Evolutionary conservation across 495 filamentous ascomycete genomes (phyloP).

Genomic region (Neurospora africana): DNA sequence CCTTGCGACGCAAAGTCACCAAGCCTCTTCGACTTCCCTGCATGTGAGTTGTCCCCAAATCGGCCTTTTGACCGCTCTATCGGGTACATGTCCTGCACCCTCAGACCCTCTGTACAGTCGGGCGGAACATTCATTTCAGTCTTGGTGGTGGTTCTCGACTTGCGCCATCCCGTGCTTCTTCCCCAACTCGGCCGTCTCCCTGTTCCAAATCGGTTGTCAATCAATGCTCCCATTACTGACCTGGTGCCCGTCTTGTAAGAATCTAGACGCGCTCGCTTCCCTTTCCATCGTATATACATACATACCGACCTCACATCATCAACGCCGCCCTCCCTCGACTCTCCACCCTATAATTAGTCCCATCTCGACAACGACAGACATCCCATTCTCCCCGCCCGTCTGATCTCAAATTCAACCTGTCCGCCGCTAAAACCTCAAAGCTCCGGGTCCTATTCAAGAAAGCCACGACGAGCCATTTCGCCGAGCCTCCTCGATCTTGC

Average conservation of each 20-base stretch:
- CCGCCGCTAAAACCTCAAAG: background rate
- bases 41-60: slow-evolving; percentile 5
- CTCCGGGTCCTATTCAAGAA: background rate
- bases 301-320: background rate
- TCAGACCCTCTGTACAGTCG: background rate
- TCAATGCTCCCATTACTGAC: background rate
- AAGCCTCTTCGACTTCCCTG: slow-evolving; percentile 1
- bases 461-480: background rate
- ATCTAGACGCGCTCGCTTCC: background rate
- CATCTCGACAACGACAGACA: background rate
- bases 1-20: background rate
- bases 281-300: background rate
- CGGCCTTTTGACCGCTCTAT: slow-evolving; percentile 7
- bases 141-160: background rate
- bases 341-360: background rate
- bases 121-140: background rate
- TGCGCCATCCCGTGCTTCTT: background rate
- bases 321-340: background rate
- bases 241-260: background rate
- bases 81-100: slow-evolving; percentile 6
- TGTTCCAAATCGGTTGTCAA: background rate
- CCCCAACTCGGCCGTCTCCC: background rate
- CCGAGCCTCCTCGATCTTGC: background rate
- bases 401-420: background rate
- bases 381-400: background rate